A percentile compares a stretch with the other conserved stretches of the same genome.
Conservation (phyloP, 164 flowering plant genomes). For the Tinospora cordifolia region DNA sequence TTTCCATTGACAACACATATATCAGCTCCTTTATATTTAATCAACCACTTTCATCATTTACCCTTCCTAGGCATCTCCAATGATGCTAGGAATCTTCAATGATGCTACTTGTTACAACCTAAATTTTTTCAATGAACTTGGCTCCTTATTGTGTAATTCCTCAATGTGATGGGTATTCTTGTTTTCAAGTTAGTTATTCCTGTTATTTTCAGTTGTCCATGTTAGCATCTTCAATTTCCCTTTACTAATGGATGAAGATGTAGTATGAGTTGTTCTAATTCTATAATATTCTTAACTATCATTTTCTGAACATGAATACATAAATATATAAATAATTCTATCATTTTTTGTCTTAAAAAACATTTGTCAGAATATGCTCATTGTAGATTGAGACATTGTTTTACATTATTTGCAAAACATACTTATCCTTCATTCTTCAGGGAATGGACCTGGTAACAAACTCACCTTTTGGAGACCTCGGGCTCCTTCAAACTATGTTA, state of each 20-base stretch:
- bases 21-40: neutral
- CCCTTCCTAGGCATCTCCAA: no score
- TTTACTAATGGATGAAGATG: neutral
- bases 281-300: neutral
- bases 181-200: neutral
- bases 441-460: slow-evolving; percentile 43
- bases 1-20: neutral
- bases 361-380: neutral
- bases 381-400: neutral
- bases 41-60: neutral
- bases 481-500: slow-evolving; percentile 90
- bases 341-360: no score
- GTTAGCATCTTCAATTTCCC: neutral
- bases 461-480: slow-evolving; percentile 95
- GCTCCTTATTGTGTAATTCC: neutral
- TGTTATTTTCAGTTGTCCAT: neutral
- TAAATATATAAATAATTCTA: no score
- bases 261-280: neutral
- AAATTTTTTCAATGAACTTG: neutral
- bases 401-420: neutral
- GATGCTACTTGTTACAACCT: neutral
- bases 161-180: neutral
- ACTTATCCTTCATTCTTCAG: slow-evolving; percentile 32
- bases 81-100: neutral
- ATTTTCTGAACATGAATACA: no score